A percentile compares a stretch with the other conserved stretches of the same genome.
These are phyloP conservation scores for Ichthyophthirius multifiliis DNA, from an alignment of 169 alveolate species.

Conservation along the genomic window DNA sequence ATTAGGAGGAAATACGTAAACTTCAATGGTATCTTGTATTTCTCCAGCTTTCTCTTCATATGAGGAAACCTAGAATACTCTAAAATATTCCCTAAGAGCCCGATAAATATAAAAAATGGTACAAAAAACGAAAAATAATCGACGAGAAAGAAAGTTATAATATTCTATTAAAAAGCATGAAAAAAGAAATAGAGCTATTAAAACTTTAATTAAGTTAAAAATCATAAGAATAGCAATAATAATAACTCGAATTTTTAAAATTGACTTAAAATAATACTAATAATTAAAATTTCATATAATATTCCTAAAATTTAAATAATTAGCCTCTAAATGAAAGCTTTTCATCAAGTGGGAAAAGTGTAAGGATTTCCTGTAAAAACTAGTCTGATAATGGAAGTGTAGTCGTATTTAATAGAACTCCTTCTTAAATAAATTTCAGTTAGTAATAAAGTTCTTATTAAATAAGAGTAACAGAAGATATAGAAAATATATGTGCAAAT, in stretches of 20 bases:
- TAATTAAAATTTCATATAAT: no score
- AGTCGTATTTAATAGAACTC: background rate
- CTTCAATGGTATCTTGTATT: slow-evolving; percentile 88
- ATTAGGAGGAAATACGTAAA: slow-evolving; percentile 88
- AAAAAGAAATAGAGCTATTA: slow-evolving; percentile 24
- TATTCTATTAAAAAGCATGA: slow-evolving; percentile 25
- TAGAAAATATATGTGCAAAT: background rate
- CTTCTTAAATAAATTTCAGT: background rate
- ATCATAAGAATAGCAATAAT: background rate
- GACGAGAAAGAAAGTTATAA: slow-evolving; percentile 23
- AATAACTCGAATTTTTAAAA: background rate
- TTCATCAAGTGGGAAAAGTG: slow-evolving; percentile 4
- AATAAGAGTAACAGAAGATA: background rate
- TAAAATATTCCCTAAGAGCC: slow-evolving; percentile 17
- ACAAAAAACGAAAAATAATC: slow-evolving; percentile 31
- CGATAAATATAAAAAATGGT: slow-evolving; percentile 22
- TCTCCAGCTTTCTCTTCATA: slow-evolving; percentile 66
- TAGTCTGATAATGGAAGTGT: slow-evolving; percentile 2
- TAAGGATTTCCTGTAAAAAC: background rate
- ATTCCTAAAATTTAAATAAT: no score
- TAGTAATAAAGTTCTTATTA: background rate
- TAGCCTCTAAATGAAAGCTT: slow-evolving; percentile 1
- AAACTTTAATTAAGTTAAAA: background rate
- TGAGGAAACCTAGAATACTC: slow-evolving; percentile 60
- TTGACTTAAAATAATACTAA: no score